Percentiles rank a stretch among this genome's conserved stretches.
Conservation (phyloP, 202 grass and related monocot species). For the Schoenoplectus triqueter region DNA sequence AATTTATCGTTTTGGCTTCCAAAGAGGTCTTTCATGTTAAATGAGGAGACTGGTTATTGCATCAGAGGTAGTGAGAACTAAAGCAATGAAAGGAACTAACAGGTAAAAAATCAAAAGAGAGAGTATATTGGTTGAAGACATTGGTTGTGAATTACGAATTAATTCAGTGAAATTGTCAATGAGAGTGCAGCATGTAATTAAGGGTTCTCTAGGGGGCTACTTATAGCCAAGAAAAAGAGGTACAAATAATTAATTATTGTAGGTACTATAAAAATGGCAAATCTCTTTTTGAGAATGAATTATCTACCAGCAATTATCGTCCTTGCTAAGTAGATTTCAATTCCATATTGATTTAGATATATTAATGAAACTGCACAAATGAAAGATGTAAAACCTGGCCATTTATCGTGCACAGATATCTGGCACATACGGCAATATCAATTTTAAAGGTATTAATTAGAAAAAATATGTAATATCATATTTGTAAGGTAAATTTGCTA, state of each 20-base stretch:
- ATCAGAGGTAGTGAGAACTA: background rate
- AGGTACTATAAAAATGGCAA: background rate
- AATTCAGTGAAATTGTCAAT: constrained; percentile 9
- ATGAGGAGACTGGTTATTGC: background rate
- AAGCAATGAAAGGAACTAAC: background rate
- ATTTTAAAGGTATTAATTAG: too few relatives aligned
- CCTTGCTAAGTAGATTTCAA: background rate
- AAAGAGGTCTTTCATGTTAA: background rate
- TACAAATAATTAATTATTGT: background rate
- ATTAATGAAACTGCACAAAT: too few relatives aligned
- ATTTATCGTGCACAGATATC: too few relatives aligned
- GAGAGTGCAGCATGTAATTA: background rate
- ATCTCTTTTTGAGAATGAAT: background rate
- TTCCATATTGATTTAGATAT: background rate
- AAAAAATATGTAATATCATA: too few relatives aligned
- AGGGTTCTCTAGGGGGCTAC: background rate
- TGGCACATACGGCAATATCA: too few relatives aligned
- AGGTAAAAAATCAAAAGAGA: background rate
- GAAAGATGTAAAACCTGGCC: too few relatives aligned
- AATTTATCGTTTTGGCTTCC: background rate
- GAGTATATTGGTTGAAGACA: background rate
- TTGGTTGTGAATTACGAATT: background rate
- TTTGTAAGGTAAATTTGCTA: too few relatives aligned
- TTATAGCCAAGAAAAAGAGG: background rate
- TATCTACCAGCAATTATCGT: background rate